Evolutionary conservation across 2,329 filamentous ascomycete species (phyloP).

Genomic region (Pezicula neosporulosa): DNA sequence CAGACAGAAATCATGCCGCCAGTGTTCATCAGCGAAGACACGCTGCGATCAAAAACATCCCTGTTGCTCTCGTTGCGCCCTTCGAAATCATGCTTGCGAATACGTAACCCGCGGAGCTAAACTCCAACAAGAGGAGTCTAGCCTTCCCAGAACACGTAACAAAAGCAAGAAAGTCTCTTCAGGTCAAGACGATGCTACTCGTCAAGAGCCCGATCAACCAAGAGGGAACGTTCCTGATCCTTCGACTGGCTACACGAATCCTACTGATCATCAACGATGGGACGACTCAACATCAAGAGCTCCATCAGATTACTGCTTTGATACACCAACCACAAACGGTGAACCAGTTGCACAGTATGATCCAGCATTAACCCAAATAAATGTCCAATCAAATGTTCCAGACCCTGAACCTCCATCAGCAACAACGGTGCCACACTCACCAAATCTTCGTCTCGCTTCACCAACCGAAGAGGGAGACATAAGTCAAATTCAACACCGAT

Average conservation of each 20-base stretch:
- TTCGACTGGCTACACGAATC: background rate
- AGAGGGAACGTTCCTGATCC: too few species aligned
- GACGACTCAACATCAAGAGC: background rate
- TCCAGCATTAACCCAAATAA: background rate
- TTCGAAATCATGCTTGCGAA: conserved; percentile 14
- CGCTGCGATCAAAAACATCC: conserved; percentile 24
- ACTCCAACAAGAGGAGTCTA: background rate
- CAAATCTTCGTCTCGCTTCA: background rate
- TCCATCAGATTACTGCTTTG: background rate
- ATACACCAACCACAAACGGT: background rate
- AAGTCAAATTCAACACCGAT: conserved; percentile 3
- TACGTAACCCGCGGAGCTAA: conserved; percentile 6
- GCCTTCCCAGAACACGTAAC: background rate
- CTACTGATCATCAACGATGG: background rate
- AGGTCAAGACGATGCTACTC: background rate
- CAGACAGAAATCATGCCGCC: conserved; percentile 23
- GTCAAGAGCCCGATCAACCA: background rate
- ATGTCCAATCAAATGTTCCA: background rate
- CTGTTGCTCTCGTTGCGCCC: conserved; percentile 21
- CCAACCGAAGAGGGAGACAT: background rate
- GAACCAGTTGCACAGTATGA: background rate
- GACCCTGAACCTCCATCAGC: background rate
- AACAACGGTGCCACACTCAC: background rate
- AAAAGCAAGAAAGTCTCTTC: background rate
- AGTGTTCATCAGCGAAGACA: conserved; percentile 24